phyloP scores from a whole-genome alignment of 2,329 filamentous ascomycete species.

The Nakataea oryzae region DNA sequence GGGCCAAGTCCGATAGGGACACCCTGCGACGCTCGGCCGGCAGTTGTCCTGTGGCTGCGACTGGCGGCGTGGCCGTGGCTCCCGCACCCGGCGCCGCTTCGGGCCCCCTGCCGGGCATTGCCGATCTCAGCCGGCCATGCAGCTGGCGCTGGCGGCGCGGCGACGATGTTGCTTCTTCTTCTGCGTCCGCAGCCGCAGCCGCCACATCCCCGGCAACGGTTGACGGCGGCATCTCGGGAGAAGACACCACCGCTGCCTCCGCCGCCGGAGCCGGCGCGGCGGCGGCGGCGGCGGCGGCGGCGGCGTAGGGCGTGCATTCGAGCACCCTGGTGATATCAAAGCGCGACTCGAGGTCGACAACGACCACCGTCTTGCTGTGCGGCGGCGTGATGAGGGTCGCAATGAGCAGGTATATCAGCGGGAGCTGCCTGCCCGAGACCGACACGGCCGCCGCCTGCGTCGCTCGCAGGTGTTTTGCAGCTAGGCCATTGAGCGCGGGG shows the following conservation, averaged over 20 bases:
- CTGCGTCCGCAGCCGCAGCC: neutral
- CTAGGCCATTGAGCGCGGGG: constrained; percentile 33
- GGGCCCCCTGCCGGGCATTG: neutral
- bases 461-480: constrained; percentile 32
- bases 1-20: constrained; percentile 26
- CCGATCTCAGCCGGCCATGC: neutral
- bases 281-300: neutral
- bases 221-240: neutral
- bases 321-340: constrained; percentile 43
- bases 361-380: constrained; percentile 34
- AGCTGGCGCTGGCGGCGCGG: no score
- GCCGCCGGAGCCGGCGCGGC: neutral
- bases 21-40: neutral
- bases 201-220: no score
- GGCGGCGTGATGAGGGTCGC: constrained; percentile 38
- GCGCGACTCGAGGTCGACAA: constrained; percentile 43
- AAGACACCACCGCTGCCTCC: neutral
- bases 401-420: constrained; percentile 45
- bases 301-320: constrained; percentile 8
- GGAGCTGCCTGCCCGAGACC: constrained; percentile 40
- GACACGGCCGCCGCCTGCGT: constrained; percentile 36
- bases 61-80: neutral
- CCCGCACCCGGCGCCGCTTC: neutral
- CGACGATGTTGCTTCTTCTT: neutral
- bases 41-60: neutral